Conservation (phyloP, 1,284 basidiomycete species). For the Sporisorium scitamineum region DNA sequence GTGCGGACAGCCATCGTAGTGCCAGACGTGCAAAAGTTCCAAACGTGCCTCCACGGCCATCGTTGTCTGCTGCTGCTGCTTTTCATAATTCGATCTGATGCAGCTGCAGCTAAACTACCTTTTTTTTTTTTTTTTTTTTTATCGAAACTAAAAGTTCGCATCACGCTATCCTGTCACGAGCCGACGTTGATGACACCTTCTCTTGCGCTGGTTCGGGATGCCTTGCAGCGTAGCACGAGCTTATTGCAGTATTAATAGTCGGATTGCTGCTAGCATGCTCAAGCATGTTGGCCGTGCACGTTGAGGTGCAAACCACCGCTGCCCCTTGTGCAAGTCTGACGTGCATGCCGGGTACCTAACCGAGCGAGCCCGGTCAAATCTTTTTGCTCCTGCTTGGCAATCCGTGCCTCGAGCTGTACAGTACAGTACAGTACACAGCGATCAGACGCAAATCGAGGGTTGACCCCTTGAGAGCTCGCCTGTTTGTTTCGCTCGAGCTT, state of each 20-base stretch:
- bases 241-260: too few relatives aligned
- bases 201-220: not conserved
- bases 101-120: not conserved
- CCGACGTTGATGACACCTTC: not conserved
- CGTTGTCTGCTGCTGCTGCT: not conserved
- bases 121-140: too few relatives aligned
- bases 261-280: too few relatives aligned
- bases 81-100: not conserved
- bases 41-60: not conserved
- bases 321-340: not conserved
- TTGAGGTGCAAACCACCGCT: too few relatives aligned
- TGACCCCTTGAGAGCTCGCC: not conserved
- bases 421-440: too few relatives aligned
- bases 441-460: not conserved
- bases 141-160: not conserved
- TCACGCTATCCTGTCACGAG: not conserved
- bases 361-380: not conserved
- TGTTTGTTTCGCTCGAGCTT: not conserved
- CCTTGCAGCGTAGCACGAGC: too few relatives aligned
- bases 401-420: too few relatives aligned
- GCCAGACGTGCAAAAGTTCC: not conserved
- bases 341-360: conserved; percentile 1
- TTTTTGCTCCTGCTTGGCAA: not conserved
- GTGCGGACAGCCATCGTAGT: too few relatives aligned
- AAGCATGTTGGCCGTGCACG: too few relatives aligned